Evolutionary conservation across 2,329 filamentous ascomycete genomes (phyloP).

Genomic region (Sporothrix brasiliensis): DNA sequence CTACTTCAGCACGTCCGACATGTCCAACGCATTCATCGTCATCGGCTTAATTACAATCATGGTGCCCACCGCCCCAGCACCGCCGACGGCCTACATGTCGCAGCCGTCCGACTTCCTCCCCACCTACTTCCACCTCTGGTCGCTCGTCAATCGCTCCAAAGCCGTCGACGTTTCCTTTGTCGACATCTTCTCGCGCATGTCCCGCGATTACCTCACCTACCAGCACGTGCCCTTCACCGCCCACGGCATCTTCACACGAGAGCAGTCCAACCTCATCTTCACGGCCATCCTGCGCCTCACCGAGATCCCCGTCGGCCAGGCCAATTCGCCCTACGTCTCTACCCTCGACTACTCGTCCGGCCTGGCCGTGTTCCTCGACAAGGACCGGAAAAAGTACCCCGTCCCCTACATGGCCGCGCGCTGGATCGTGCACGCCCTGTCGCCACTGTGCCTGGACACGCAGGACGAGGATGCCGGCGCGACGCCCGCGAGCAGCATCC

Average conservation of each 20-base stretch:
- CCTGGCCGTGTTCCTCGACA: slow-evolving; percentile 81
- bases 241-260: slow-evolving; percentile 87
- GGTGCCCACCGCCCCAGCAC: slow-evolving; percentile 79
- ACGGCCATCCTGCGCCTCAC: slow-evolving; percentile 86
- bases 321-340: slow-evolving; percentile 84
- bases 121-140: slow-evolving; percentile 96
- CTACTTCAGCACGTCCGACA: slow-evolving; percentile 91
- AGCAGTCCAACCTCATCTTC: slow-evolving; percentile 91
- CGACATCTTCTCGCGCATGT: slow-evolving; percentile 84
- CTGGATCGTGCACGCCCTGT: slow-evolving; percentile 91
- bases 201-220: slow-evolving; percentile 78
- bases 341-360: slow-evolving; percentile 82
- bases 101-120: slow-evolving; percentile 87
- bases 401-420: slow-evolving; percentile 88
- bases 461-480: background rate
- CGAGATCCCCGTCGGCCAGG: slow-evolving; percentile 95
- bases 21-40: slow-evolving; percentile 92
- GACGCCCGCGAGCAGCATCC: slow-evolving; percentile 66
- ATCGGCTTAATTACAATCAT: slow-evolving; percentile 82
- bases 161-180: slow-evolving; percentile 84
- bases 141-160: slow-evolving; percentile 85
- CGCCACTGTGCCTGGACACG: slow-evolving; percentile 74
- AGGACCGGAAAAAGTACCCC: slow-evolving; percentile 91
- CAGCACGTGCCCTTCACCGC: slow-evolving; percentile 77
- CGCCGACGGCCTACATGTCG: slow-evolving; percentile 71